Evolutionary conservation across 306 rosid species (phyloP).

Genomic region (Hippophae gyantsensis): DNA sequence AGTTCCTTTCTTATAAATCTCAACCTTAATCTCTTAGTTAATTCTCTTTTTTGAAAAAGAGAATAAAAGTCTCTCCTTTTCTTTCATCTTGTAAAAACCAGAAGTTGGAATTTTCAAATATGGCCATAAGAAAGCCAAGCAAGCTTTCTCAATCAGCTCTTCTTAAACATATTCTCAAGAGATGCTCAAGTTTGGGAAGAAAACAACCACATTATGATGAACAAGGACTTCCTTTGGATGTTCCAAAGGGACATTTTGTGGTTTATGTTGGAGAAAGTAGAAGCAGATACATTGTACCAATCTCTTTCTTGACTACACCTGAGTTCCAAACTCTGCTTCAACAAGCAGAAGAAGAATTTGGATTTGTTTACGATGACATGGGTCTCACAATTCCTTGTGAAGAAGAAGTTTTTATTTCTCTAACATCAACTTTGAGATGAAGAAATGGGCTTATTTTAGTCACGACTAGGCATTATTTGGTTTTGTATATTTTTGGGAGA

Average conservation of each 20-base stretch:
- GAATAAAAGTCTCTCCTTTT: too few species aligned
- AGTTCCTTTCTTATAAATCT: too few species aligned
- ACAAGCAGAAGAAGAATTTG: constrained; percentile 87
- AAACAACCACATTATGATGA: constrained; percentile 46
- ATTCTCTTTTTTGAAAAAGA: too few species aligned
- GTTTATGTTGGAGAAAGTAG: constrained; percentile 87
- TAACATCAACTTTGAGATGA: constrained; percentile 68
- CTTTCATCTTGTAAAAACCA: too few species aligned
- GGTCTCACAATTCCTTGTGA: constrained; percentile 94
- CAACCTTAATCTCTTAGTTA: too few species aligned
- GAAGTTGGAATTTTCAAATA: background rate
- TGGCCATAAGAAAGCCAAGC: constrained; percentile 58
- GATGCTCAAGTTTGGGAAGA: constrained; percentile 74
- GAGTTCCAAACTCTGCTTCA: constrained; percentile 75
- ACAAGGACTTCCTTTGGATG: constrained; percentile 51
- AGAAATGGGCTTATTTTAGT: background rate
- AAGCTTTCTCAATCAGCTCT: constrained; percentile 55
- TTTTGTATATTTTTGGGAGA: background rate
- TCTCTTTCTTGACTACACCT: constrained; percentile 55
- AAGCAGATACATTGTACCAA: constrained; percentile 73
- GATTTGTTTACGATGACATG: constrained; percentile 60
- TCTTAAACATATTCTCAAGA: constrained; percentile 70
- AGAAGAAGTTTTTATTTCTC: constrained; percentile 55
- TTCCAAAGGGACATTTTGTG: constrained; percentile 89
- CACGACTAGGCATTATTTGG: too few species aligned